These are phyloP conservation scores for Penicillium sp. DNA, from an alignment of 2,329 filamentous ascomycete species.

Conservation along the genomic window DNA sequence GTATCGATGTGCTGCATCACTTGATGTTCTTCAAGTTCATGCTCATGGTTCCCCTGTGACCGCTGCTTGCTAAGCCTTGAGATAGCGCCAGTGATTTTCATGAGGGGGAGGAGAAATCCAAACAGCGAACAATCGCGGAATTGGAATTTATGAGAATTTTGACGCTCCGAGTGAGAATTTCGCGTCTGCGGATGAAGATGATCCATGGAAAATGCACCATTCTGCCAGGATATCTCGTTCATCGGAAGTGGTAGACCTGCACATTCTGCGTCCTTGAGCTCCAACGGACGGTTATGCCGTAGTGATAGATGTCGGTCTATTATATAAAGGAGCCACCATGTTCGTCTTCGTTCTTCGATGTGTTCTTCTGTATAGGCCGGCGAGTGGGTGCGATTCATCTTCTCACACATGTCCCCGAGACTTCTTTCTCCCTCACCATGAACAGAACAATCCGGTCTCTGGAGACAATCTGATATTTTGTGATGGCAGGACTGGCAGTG, in stretches of 20 bases:
- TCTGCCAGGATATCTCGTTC: conserved; percentile 83
- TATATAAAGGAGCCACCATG: conserved; percentile 93
- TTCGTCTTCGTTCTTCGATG: conserved; percentile 81
- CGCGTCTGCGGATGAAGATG: conserved; percentile 44
- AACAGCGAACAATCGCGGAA: conserved; percentile 88
- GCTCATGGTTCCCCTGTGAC: conserved; percentile 72
- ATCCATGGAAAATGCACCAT: conserved; percentile 69
- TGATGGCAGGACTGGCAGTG: background rate
- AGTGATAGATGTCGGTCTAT: conserved; percentile 87
- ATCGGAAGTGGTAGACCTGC: conserved; percentile 79
- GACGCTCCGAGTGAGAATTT: conserved; percentile 47
- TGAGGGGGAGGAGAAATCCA: conserved; percentile 86
- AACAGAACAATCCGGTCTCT: conserved; percentile 46
- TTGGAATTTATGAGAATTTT: conserved; percentile 75
- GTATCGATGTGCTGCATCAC: conserved; percentile 77
- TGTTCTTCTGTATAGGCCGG: conserved; percentile 69
- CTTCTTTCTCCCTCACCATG: conserved; percentile 33
- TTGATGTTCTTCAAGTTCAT: conserved; percentile 76
- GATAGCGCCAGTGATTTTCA: conserved; percentile 90
- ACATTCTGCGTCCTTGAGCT: conserved; percentile 85
- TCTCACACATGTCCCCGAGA: conserved; percentile 39
- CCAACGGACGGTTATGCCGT: conserved; percentile 88
- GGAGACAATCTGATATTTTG: conserved; percentile 54
- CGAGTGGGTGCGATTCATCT: conserved; percentile 19
- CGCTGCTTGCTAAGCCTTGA: conserved; percentile 82